phyloP scores from a whole-genome alignment of 169 alveolate species.

The Eimeria falciformis region DNA sequence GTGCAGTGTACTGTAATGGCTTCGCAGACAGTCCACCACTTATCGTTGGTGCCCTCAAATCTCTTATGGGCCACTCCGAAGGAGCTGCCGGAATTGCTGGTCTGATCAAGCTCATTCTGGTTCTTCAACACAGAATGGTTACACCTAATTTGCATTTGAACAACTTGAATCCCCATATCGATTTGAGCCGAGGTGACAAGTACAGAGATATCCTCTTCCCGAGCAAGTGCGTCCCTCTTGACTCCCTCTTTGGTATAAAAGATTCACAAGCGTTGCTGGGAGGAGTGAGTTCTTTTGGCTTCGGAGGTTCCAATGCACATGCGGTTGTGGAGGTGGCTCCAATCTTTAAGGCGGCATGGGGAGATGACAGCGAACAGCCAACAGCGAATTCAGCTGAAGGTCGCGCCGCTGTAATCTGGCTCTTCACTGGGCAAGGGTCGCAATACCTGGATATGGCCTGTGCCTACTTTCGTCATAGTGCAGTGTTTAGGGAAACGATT shows the following conservation, averaged over 20 bases:
- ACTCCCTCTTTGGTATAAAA: not conserved
- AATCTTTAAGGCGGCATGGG: not conserved
- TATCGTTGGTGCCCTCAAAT: conserved; percentile 79
- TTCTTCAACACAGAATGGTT: conserved; percentile 77
- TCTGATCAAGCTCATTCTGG: conserved; percentile 78
- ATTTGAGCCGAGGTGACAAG: not conserved
- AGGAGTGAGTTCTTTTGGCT: conserved; percentile 81
- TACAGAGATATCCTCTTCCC: conserved; percentile 46
- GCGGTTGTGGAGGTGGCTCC: conserved; percentile 40
- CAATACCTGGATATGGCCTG: conserved; percentile 78
- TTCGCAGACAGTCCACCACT: conserved; percentile 65
- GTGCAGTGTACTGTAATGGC: conserved; percentile 77
- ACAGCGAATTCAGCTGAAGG: not conserved
- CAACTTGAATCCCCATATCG: conserved; percentile 83
- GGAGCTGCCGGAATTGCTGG: conserved; percentile 86
- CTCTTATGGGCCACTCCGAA: conserved; percentile 81
- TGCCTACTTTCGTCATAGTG: conserved; percentile 59
- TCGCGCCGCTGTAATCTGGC: not conserved
- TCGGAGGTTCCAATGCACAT: conserved; percentile 80
- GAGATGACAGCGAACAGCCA: not conserved
- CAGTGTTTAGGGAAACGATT: conserved; percentile 66
- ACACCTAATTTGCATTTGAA: conserved; percentile 84
- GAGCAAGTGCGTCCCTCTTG: conserved; percentile 15
- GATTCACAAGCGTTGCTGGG: conserved; percentile 55
- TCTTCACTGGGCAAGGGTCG: conserved; percentile 82